phyloP scores from a whole-genome alignment of 805 yeast genomes.

The Dipodascopsis uninucleata region DNA sequence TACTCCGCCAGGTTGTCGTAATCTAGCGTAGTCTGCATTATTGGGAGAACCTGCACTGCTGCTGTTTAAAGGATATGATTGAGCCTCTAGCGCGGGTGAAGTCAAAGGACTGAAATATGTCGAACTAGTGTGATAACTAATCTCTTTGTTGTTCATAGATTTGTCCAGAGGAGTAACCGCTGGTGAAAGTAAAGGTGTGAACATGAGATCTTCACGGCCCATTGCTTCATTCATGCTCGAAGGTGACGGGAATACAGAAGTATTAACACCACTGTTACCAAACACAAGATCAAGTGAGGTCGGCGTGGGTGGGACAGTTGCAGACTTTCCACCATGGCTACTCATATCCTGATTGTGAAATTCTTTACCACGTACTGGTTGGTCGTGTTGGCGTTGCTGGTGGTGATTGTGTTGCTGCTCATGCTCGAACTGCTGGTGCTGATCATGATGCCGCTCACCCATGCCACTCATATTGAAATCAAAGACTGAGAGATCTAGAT shows the following conservation, averaged over 20 bases:
- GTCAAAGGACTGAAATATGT: slow-evolving; percentile 29
- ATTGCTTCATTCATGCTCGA: slow-evolving; percentile 13
- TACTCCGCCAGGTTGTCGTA: too few species aligned
- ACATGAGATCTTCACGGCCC: slow-evolving; percentile 31
- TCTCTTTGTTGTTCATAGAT: slow-evolving; percentile 15
- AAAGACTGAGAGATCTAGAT: slow-evolving; percentile 24
- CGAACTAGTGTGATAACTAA: slow-evolving; percentile 9
- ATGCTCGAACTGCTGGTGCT: slow-evolving; percentile 2
- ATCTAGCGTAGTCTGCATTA: neutral
- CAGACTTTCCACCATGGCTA: slow-evolving; percentile 1
- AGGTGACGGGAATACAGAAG: slow-evolving; percentile 17
- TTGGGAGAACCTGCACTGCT: neutral
- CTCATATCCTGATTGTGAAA: too few species aligned
- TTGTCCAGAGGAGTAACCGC: slow-evolving; percentile 61
- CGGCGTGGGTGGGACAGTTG: slow-evolving; percentile 26
- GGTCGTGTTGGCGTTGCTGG: slow-evolving; percentile 1
- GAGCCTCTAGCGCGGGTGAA: slow-evolving; percentile 30
- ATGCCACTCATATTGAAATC: slow-evolving; percentile 12
- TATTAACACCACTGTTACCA: slow-evolving; percentile 1
- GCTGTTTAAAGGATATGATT: slow-evolving; percentile 12
- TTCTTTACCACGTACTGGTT: neutral
- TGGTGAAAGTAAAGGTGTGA: slow-evolving; percentile 76
- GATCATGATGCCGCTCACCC: neutral
- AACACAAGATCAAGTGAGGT: slow-evolving; percentile 17
- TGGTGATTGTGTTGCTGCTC: slow-evolving; percentile 5